Conservation (phyloP, 106 monocot genomes). For the Phalaenopsis equestris region DNA sequence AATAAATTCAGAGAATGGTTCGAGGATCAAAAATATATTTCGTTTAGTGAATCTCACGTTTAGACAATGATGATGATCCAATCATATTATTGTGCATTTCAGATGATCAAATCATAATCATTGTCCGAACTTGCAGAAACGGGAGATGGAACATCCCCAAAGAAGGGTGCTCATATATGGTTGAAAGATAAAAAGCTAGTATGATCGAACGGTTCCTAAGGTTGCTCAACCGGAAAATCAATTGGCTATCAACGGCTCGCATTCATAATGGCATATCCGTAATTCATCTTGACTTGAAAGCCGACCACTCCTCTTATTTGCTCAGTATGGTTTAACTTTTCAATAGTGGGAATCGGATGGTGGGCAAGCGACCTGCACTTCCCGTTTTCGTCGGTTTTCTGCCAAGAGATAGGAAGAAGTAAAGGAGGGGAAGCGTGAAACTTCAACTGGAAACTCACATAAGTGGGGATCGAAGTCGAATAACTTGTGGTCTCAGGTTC, state of each 20-base stretch:
- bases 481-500: neutral
- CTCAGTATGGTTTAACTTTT: neutral
- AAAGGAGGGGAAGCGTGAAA: slow-evolving; percentile 1
- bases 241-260: neutral
- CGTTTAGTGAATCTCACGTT: too few relatives aligned
- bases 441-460: neutral
- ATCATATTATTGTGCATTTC: too few relatives aligned
- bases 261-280: neutral
- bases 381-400: neutral
- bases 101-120: too few relatives aligned
- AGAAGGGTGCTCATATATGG: too few relatives aligned
- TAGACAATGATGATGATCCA: too few relatives aligned
- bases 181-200: too few relatives aligned
- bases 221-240: neutral
- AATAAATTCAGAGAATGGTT: too few relatives aligned
- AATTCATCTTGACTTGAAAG: neutral
- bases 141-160: too few relatives aligned
- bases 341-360: neutral
- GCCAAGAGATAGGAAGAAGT: slow-evolving; percentile 1
- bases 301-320: neutral
- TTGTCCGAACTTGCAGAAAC: too few relatives aligned
- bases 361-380: neutral
- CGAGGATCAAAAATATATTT: too few relatives aligned
- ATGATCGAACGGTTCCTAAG: too few relatives aligned
- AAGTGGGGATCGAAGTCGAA: neutral